A percentile compares a stretch with the other conserved stretches of the same genome.
phyloP scores from a whole-genome alignment of 495 filamentous ascomycete species.

The Tuber melanosporum region DNA sequence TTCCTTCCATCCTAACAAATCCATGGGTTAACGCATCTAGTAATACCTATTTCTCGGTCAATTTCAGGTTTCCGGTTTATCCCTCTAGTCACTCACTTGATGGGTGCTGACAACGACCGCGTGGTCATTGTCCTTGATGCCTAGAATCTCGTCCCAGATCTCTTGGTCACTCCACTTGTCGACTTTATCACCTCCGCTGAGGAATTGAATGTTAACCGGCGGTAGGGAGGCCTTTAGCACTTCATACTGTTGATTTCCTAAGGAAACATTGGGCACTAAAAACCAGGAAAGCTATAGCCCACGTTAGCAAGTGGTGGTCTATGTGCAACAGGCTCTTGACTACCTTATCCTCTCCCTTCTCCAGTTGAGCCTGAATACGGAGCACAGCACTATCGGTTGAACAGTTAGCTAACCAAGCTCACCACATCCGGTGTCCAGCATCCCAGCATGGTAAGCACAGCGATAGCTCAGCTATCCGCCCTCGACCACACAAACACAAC shows the following conservation, averaged over 20 bases:
- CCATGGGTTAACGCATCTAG: conserved; percentile 72
- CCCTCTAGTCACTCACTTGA: conserved; percentile 16
- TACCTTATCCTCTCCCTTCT: conserved; percentile 59
- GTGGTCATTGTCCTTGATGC: conserved; percentile 9
- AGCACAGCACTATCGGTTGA: conserved; percentile 59
- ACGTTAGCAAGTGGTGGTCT: conserved; percentile 9
- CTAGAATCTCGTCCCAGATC: conserved; percentile 67
- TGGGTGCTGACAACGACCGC: conserved; percentile 38
- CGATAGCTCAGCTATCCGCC: not conserved
- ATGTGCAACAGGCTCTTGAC: conserved; percentile 17
- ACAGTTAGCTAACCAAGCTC: conserved; percentile 7
- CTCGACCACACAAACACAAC: not conserved
- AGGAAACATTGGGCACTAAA: conserved; percentile 66
- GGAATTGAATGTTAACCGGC: conserved; percentile 54
- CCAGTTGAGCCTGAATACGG: conserved; percentile 70
- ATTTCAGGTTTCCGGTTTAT: not conserved
- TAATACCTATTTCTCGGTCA: conserved; percentile 49
- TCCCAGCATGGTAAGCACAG: not conserved
- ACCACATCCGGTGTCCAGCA: not conserved
- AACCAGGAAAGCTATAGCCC: conserved; percentile 72
- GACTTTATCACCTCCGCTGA: conserved; percentile 61
- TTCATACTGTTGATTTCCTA: conserved; percentile 66
- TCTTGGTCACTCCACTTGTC: conserved; percentile 66
- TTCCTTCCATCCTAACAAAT: conserved; percentile 61
- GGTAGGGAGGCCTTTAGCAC: conserved; percentile 59